Conservation (phyloP, 2,329 filamentous ascomycete species). For the Microsporum ferrugineum region DNA sequence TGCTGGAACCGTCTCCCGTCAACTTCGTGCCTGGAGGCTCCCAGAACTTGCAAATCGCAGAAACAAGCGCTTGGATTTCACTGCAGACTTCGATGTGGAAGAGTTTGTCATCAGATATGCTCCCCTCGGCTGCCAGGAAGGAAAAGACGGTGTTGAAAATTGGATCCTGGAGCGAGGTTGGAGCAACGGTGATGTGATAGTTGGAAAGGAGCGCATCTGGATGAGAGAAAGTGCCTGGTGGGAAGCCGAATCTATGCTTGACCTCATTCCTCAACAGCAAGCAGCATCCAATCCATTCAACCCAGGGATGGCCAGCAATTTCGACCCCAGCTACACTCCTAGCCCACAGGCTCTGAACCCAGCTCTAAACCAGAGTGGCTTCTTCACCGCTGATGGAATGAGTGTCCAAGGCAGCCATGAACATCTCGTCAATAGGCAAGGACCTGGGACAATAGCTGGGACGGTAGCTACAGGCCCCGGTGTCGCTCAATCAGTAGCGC, state of each 20-base stretch:
- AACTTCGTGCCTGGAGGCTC: constrained; percentile 83
- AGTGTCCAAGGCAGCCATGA: constrained; percentile 59
- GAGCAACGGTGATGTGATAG: constrained; percentile 92
- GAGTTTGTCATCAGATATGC: constrained; percentile 81
- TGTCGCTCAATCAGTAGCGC: constrained; percentile 44
- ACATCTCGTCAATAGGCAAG: constrained; percentile 52
- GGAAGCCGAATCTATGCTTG: constrained; percentile 94
- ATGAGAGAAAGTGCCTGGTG: constrained; percentile 91
- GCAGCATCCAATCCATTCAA: constrained; percentile 34
- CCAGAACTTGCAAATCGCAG: constrained; percentile 94
- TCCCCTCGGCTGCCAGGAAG: constrained; percentile 74
- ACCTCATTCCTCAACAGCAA: constrained; percentile 62
- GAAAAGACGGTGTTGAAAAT: constrained; percentile 81
- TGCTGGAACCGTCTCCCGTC: constrained; percentile 79
- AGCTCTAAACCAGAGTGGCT: constrained; percentile 48
- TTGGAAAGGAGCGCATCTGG: constrained; percentile 89
- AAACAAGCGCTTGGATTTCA: constrained; percentile 86
- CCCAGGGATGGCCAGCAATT: constrained; percentile 44
- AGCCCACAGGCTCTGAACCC: constrained; percentile 43
- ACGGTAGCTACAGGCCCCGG: constrained; percentile 28
- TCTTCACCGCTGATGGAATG: constrained; percentile 55
- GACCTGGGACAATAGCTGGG: constrained; percentile 37
- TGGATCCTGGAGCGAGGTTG: constrained; percentile 92
- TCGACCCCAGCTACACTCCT: constrained; percentile 63
- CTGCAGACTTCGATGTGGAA: constrained; percentile 86